Base-by-base conservation (phyloP, 2,329 filamentous ascomycete genomes). In the Scedosporium aurantiacum region DNA sequence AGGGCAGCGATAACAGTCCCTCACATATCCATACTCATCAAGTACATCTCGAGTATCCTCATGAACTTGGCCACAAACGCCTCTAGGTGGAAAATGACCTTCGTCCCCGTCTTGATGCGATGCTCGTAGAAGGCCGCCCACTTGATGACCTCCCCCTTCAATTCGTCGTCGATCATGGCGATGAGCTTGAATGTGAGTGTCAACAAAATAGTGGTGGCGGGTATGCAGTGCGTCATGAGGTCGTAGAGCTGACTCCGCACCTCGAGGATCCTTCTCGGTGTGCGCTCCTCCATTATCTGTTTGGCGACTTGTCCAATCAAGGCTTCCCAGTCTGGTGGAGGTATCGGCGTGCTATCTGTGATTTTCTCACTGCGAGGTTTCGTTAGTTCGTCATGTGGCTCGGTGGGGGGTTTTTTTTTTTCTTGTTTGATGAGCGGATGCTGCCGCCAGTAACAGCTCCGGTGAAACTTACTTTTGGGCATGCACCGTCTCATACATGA, bases 21-120 rank as follows among this genome's bases (percentile, higher is more conserved):
- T 76, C 71, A 85, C 75, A 85, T 77, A 61, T 91, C 89, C 86
- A 94, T 92, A 65, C 87, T 90, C 89, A 96, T 93, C 62, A 87
- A 74, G 70, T 85, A 95, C 85, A 91, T 93, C 78, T 99, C 94
- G 65, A 93, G 83, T 67, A 97, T 85, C 67, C 93, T 85, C 93
- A 99, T 97, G 72, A 97, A 96, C 77, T 97, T 97, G 62, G 93
- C 93, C 63, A 99, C 94, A 74, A 99, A 99, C 3, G 94, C 94
- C 75, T 99, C 95, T 3, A 99, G 78, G 70, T 99, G 95, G 75
- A 99, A 99, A 65, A 99, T 97, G 63, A 96, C 89, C 80, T 99
- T 99, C 63, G 83, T 91, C 59, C 94, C 94, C 67, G 88, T 88
- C 72, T 90, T 90, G 75, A 97, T 90, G 64, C 94, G 84, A 73